phyloP scores from a whole-genome alignment of 2,329 filamentous ascomycete species.

The Arthroderma sp. region DNA sequence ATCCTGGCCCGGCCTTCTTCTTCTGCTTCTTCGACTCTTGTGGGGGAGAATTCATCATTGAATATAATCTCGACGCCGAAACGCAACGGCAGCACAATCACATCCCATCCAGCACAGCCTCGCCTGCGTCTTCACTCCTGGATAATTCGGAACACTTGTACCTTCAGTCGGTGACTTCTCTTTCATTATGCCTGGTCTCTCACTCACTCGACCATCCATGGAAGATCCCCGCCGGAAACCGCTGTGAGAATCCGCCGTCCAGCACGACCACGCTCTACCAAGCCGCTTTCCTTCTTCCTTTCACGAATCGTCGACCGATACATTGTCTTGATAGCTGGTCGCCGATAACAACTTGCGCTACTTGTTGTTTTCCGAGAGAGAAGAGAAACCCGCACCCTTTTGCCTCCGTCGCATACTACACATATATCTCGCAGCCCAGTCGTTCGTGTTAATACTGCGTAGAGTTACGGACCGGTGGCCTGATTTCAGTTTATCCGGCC shows the following conservation, averaged over 20 bases:
- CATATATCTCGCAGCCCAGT: neutral
- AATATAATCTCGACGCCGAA: neutral
- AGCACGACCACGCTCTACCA: neutral
- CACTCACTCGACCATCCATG: neutral
- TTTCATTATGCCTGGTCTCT: neutral
- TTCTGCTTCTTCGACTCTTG: no score
- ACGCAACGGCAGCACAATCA: neutral
- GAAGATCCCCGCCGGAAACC: conserved; percentile 1
- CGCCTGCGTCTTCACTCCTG: neutral
- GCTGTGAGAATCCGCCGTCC: neutral
- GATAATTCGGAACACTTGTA: neutral
- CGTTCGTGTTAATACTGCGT: neutral
- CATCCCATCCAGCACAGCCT: neutral
- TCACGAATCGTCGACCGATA: no score
- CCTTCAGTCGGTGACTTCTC: neutral
- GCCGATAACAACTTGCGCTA: no score
- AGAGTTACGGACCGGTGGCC: neutral
- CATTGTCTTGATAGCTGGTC: neutral
- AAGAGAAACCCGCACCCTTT: no score
- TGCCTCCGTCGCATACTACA: neutral
- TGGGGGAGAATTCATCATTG: neutral
- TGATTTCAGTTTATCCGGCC: neutral
- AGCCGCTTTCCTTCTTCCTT: neutral
- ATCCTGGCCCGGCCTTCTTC: neutral
- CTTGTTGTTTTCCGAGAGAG: no score